Evolutionary conservation across 2,329 filamentous ascomycete species (phyloP).

Genomic region (Arthrobotrys pseudoclavata): DNA sequence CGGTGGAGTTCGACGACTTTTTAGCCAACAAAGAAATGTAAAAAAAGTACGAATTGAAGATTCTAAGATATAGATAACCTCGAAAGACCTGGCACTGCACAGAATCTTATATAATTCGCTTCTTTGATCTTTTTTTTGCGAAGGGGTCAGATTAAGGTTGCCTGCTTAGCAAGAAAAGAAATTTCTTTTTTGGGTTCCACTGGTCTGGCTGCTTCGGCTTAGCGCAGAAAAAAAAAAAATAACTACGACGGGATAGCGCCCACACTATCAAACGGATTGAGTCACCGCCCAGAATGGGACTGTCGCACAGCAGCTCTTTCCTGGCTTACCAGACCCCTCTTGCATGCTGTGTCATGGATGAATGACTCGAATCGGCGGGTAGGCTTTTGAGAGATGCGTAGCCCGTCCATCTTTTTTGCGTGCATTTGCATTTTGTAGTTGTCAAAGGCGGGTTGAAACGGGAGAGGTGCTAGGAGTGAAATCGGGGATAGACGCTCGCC

Average conservation of each 20-base stretch:
- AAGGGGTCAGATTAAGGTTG: conserved; percentile 59
- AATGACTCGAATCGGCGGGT: conserved; percentile 42
- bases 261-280: conserved; percentile 37
- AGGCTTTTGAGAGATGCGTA: conserved; percentile 38
- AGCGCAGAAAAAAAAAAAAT: conserved; percentile 31
- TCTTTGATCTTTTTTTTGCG: conserved; percentile 26
- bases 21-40: conserved; percentile 9
- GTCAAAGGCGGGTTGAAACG: conserved; percentile 21
- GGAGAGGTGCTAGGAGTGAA: conserved; percentile 18
- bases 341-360: conserved; percentile 40
- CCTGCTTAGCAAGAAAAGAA: conserved; percentile 50
- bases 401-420: conserved; percentile 21
- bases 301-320: conserved; percentile 53
- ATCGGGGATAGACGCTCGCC: conserved; percentile 59
- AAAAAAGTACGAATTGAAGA: conserved; percentile 35
- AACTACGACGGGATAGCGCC: conserved; percentile 19
- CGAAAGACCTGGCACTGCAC: conserved; percentile 19
- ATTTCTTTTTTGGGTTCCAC: conserved; percentile 41
- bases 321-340: conserved; percentile 11
- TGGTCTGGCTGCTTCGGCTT: conserved; percentile 25
- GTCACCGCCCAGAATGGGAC: conserved; percentile 35
- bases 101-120: conserved; percentile 33
- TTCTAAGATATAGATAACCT: conserved; percentile 30
- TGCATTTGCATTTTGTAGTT: conserved; percentile 7
- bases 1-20: conserved; percentile 14